Conservation (phyloP, 1,139 yeast genomes). For the Ashbya aceris region DNA sequence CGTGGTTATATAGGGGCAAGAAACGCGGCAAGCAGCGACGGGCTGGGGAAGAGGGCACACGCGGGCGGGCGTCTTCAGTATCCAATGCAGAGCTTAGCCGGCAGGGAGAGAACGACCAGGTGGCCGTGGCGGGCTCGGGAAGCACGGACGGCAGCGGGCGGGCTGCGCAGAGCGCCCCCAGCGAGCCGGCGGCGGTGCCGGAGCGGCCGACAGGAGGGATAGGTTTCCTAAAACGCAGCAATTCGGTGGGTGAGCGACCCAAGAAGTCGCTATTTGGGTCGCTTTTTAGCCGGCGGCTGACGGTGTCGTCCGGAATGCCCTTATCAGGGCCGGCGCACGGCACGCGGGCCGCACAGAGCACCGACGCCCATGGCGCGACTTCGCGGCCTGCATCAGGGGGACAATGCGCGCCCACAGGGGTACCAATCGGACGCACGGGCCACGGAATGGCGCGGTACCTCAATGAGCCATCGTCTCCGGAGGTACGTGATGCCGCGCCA, state of each 20-base stretch:
- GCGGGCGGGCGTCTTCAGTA: constrained; percentile 7
- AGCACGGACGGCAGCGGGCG: constrained; percentile 1
- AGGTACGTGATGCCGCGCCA: constrained; percentile 16
- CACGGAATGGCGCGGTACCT: constrained; percentile 8
- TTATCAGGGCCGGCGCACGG: too few species aligned
- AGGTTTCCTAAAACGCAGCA: constrained; percentile 8
- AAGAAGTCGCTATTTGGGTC: constrained; percentile 17
- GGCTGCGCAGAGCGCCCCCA: not conserved
- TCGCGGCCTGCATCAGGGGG: too few species aligned
- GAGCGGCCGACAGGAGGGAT: not conserved
- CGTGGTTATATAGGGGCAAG: constrained; percentile 28
- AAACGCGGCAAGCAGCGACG: constrained; percentile 5
- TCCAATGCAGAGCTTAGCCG: constrained; percentile 8
- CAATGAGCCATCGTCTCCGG: constrained; percentile 20
- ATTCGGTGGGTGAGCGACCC: constrained; percentile 13
- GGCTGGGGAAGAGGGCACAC: not conserved
- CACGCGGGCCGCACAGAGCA: too few species aligned
- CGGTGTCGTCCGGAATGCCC: not conserved
- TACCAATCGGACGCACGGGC: constrained; percentile 1
- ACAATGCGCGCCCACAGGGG: too few species aligned
- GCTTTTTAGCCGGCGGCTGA: constrained; percentile 10
- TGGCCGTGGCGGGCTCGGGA: constrained; percentile 1
- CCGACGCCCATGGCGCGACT: too few species aligned
- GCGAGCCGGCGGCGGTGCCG: not conserved
- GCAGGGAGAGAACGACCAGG: not conserved